Evolutionary conservation across 495 filamentous ascomycete species (phyloP), one percentile per base, ranked within the genome.

Genomic region (Penicillium roqueforti): DNA sequence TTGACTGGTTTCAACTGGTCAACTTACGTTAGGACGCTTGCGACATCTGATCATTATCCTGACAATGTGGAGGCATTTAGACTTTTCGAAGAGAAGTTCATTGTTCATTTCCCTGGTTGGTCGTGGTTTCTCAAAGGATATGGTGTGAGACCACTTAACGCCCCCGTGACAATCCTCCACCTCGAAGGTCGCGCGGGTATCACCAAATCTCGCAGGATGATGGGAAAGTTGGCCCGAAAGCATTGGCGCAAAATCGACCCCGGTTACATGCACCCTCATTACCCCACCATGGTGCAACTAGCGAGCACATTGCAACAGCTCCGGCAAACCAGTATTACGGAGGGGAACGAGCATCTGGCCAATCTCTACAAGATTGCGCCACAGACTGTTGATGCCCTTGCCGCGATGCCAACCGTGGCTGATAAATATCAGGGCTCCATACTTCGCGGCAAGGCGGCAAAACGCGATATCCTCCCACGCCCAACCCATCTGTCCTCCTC

Each of bases 41-140:
- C 78, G 1, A 62, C 61, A 26, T 82, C 77, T 3, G 63, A 69
- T 4, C 45, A 59, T 7, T 42, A 42, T 10, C 48, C 54, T 10
- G 65, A 79, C 23, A 64, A 69, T 34, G 3, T 71, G 4, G 60
- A 72, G 22, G 88, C 89, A 36, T 93, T 93, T 64, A 47, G 61
- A 28, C 57, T 82, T 19, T 91, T 86, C 70, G 91, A 96, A 69
- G 56, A 71, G 11, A 77, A 83, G 29, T 82, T 96, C 51, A 91
- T 92, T 81, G 80, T 80, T 5, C 73, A 80, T 39, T 95, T 88
- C 79, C 76, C 76, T 3, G 87, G 87, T 19, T 96, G 91, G 91
- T 62, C 67, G 4, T 50, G 59, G 43, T 42, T 78, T 44, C 61
- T 63, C n/a, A 58, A 53, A 58, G 67, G 63, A 51, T 56, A 54